Evolutionary conservation across 2,329 filamentous ascomycete genomes (phyloP).

Genomic region (Ophiostoma ulmi): DNA sequence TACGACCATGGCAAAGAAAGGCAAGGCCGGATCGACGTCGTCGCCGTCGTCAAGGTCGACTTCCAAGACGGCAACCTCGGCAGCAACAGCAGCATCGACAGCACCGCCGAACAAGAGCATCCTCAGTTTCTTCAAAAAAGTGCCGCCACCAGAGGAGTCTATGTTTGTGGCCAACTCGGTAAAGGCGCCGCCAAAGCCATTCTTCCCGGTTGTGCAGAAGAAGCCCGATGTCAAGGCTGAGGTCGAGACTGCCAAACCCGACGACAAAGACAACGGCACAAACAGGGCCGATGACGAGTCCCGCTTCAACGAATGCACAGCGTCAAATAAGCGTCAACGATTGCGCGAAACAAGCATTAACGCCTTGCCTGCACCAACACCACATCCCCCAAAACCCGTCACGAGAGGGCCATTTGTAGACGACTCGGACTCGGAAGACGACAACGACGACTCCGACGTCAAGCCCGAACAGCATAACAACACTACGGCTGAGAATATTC

Average conservation of each 20-base stretch:
- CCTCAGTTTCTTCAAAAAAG: conserved; percentile 69
- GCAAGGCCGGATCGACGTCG: conserved; percentile 23
- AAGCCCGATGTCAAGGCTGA: background rate
- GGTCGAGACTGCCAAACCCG: too few species aligned
- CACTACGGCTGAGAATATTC: background rate
- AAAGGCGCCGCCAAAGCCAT: background rate
- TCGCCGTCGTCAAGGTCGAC: conserved; percentile 6
- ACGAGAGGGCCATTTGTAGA: conserved; percentile 59
- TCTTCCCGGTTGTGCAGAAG: background rate
- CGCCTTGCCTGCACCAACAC: background rate
- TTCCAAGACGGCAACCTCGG: conserved; percentile 23
- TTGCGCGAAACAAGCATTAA: conserved; percentile 1
- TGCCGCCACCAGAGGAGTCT: conserved; percentile 53
- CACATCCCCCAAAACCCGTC: conserved; percentile 30
- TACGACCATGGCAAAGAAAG: conserved; percentile 19
- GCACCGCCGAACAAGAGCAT: conserved; percentile 55
- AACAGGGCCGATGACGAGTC: background rate
- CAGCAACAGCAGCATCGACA: background rate
- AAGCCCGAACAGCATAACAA: background rate
- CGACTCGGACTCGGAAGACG: conserved; percentile 34
- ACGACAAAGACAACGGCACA: background rate
- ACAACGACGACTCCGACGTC: background rate
- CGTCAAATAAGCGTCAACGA: conserved; percentile 20
- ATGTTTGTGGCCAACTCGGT: conserved; percentile 44
- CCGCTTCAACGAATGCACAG: conserved; percentile 18